Evolutionary conservation across 352 stramenopile species (phyloP).

Genomic region (Phytopythium montanum): DNA sequence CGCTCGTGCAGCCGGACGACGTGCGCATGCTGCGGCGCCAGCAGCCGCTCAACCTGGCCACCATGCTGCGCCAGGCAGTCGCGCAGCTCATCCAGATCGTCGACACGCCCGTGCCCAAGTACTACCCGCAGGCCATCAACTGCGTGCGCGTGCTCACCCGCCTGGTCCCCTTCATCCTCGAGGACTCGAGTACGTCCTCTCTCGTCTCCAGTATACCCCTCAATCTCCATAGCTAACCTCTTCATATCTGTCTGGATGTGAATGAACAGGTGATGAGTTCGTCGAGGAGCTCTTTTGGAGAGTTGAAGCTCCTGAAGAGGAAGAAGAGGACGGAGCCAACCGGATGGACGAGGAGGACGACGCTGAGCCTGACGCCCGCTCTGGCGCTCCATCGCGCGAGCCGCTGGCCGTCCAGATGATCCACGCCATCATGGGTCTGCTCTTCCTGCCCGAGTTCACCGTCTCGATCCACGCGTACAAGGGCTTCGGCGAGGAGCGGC

Average conservation of each 20-base stretch:
- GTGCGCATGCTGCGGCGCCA: constrained; percentile 86
- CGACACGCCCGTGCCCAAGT: constrained; percentile 85
- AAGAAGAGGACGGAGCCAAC: constrained; percentile 9
- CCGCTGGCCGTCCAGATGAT: constrained; percentile 74
- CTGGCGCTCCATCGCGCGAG: constrained; percentile 11
- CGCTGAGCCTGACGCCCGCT: constrained; percentile 27
- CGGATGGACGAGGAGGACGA: constrained; percentile 28
- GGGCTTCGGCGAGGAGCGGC: constrained; percentile 69
- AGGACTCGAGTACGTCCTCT: constrained; percentile 40
- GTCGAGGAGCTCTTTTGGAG: constrained; percentile 83
- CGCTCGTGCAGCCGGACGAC: constrained; percentile 86
- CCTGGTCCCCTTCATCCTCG: constrained; percentile 83
- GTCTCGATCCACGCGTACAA: constrained; percentile 84
- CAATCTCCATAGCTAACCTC: not conserved
- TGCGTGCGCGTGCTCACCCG: constrained; percentile 81
- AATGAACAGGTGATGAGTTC: constrained; percentile 53
- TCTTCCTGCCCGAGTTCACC: constrained; percentile 86
- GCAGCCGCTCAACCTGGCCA: constrained; percentile 76
- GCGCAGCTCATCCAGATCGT: constrained; percentile 85
- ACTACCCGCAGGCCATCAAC: constrained; percentile 85
- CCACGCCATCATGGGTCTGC: constrained; percentile 81
- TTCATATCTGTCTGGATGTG: not conserved
- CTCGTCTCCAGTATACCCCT: not conserved
- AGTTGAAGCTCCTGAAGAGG: constrained; percentile 21
- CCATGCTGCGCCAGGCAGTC: constrained; percentile 78